phyloP scores from a whole-genome alignment of 2,329 filamentous ascomycete genomes.

The Cryphonectria carpinicola region DNA sequence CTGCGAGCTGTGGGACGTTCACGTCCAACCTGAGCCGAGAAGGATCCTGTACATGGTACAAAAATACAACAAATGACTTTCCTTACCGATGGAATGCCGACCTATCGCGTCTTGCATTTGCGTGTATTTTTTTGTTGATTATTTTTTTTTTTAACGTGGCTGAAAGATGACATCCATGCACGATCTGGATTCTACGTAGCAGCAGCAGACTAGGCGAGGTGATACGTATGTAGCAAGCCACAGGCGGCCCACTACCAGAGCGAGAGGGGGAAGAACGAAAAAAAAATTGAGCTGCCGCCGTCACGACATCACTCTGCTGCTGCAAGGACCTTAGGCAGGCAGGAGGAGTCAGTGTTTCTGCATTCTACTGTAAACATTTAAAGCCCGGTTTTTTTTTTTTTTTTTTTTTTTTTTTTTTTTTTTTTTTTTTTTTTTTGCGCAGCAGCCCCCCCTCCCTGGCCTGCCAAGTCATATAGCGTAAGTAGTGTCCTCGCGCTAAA shows the following conservation, averaged over 20 bases:
- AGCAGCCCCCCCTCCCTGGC: conserved; percentile 1
- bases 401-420: neutral
- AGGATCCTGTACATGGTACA: conserved; percentile 21
- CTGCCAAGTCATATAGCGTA: neutral
- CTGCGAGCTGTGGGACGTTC: conserved; percentile 20
- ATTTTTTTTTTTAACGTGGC: neutral
- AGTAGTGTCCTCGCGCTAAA: neutral
- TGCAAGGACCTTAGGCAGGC: neutral
- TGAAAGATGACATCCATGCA: neutral
- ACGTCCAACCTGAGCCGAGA: conserved; percentile 2
- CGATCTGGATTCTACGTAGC: neutral
- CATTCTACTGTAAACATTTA: neutral
- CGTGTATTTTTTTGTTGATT: neutral
- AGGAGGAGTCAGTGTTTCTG: neutral
- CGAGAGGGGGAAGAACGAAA: neutral
- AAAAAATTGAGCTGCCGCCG: neutral
- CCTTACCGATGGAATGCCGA: neutral
- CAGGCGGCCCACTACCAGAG: neutral
- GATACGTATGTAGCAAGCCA: neutral
- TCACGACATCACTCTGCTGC: neutral
- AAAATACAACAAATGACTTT: conserved; percentile 12
- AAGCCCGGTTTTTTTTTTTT: neutral
- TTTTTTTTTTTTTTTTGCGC: neutral
- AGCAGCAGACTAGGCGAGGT: neutral
- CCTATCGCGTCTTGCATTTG: neutral